Evolutionary conservation across 129 eudicot species (phyloP).

Genomic region (Arctium lappa): DNA sequence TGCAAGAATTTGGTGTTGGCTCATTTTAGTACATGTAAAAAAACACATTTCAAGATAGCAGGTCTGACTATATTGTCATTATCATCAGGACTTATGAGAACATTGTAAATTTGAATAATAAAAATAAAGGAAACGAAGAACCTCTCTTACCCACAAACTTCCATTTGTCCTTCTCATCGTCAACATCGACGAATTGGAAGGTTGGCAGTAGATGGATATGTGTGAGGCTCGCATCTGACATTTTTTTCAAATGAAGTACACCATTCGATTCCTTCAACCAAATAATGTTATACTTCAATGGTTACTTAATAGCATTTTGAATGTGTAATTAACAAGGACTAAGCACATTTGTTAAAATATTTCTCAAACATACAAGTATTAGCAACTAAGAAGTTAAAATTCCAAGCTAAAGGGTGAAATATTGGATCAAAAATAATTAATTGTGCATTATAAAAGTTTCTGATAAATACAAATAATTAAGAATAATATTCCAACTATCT

Average conservation of each 20-base stretch:
- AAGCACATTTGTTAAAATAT: not conserved
- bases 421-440: no score
- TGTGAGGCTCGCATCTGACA: constrained; percentile 81
- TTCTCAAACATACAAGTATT: no score
- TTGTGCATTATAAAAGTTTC: no score
- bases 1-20: not conserved
- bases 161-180: not conserved
- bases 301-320: not conserved
- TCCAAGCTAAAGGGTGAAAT: no score
- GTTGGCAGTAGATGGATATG: constrained; percentile 93
- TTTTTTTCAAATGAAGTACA: constrained; percentile 63
- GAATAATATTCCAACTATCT: no score
- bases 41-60: no score
- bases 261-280: constrained; percentile 86
- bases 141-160: constrained; percentile 56
- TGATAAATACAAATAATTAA: no score
- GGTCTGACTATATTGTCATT: no score
- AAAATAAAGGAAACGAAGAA: constrained; percentile 6
- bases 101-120: not conserved
- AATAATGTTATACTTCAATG: constrained; percentile 7
- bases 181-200: constrained; percentile 35
- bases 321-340: not conserved
- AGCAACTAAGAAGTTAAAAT: no score
- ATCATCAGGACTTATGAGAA: not conserved
- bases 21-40: no score